These are phyloP conservation scores for Chlorella sp. DNA, from an alignment of 139 green algal species.

Conservation along the genomic window DNA sequence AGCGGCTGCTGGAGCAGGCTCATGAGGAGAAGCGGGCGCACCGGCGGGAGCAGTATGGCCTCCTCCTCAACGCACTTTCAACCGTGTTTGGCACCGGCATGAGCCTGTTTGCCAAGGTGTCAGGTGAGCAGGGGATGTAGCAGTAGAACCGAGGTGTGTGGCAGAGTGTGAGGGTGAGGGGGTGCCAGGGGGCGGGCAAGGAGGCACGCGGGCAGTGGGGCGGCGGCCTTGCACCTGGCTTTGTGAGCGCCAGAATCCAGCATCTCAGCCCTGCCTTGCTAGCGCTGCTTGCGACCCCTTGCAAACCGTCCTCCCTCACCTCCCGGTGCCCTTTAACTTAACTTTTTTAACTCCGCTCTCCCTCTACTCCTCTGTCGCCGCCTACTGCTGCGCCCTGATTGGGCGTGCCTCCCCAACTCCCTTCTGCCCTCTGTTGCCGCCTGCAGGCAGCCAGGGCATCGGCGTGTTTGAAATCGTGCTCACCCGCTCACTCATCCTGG, in stretches of 20 bases:
- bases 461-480: conserved; percentile 43
- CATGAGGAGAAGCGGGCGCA: background rate
- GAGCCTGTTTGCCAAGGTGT: conserved; percentile 44
- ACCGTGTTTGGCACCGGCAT: conserved; percentile 42
- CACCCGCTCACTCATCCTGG: conserved; percentile 32
- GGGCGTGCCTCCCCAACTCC: background rate
- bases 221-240: background rate
- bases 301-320: background rate
- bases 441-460: conserved; percentile 24
- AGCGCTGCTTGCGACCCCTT: too few relatives aligned
- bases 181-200: background rate
- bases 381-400: background rate
- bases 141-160: background rate
- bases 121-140: conserved; percentile 1
- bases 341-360: too few relatives aligned
- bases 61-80: background rate
- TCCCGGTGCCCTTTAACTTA: background rate
- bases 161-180: background rate
- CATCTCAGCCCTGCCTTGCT: too few relatives aligned
- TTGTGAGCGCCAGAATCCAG: background rate
- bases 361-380: background rate
- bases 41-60: background rate
- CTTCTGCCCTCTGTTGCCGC: background rate
- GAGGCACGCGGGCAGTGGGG: background rate
- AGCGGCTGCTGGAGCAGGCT: background rate